Conservation (phyloP, 148 eudicot species). For the Dianthus caryophyllus region DNA sequence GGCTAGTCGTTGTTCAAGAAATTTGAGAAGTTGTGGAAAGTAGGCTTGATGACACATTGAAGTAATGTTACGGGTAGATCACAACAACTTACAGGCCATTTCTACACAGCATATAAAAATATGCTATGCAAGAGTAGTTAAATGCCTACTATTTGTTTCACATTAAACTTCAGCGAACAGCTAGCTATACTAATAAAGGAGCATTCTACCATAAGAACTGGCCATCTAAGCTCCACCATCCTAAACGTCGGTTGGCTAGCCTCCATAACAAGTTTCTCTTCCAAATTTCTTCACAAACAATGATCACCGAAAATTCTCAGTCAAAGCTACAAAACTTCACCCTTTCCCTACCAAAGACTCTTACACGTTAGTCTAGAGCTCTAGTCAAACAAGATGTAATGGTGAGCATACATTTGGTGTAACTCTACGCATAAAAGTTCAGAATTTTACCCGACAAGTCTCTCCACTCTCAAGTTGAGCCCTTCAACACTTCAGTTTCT, state of each 20-base stretch:
- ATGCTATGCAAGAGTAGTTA: background rate
- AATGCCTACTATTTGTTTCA: background rate
- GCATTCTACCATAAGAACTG: background rate
- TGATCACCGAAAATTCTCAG: background rate
- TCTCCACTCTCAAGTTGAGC: background rate
- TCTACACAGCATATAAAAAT: background rate
- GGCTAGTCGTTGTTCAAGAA: no score
- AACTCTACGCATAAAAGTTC: background rate
- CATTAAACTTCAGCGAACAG: background rate
- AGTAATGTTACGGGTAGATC: background rate
- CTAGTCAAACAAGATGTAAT: background rate
- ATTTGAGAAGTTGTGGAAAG: background rate
- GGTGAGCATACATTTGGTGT: background rate
- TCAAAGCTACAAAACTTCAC: background rate
- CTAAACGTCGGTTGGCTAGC: background rate
- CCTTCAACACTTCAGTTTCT: background rate
- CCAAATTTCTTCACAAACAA: background rate
- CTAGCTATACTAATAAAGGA: background rate
- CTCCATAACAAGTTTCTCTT: background rate
- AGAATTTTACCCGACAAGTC: background rate
- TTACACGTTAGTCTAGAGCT: background rate
- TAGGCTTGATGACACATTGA: background rate
- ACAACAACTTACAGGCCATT: background rate
- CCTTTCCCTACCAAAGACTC: conserved; percentile 1
- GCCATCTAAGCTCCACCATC: background rate